Base-by-base conservation (phyloP, 2,329 filamentous ascomycete genomes). In the Calonectria henricotiae region DNA sequence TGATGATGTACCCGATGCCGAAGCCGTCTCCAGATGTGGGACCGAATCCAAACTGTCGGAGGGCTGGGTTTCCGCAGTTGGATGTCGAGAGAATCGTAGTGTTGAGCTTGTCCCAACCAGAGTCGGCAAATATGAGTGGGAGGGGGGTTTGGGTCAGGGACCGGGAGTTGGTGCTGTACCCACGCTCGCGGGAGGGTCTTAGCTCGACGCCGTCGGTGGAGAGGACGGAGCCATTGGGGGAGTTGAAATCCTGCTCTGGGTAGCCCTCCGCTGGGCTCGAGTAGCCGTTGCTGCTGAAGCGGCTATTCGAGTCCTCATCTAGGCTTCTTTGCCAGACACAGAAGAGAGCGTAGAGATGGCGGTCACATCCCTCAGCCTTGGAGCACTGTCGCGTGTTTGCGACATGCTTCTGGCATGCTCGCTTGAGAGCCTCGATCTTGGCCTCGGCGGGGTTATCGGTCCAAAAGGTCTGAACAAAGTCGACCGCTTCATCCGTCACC, bases 1-100 rank as follows among this genome's bases (percentile, higher is more conserved):
- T 99, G 88, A 99, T 98, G 78, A 99, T 98, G 85, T 99, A 99
- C 2, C 96, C 96, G 67, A 99, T 98, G 35, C 96, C 96, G 79
- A 98, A 98, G 0, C 96, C 96, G 74, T 98, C 95, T 2, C 92
- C 96, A 0, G 94, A 96, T 0, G 96, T 97, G 1, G 96, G 96
- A 0, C 96, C 96, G 80, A 99, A 99, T 4, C 96, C 96, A 78
- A 99, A 99, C 77, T 98, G 96, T 2, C 96, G 91, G 20, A 99
- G 90, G 0, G 93, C 94, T 0, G 96, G 96, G 82, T 98, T 99
- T 69, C 96, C 96, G 82, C 96, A 99, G 86, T 99, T 99, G n/a
- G 95, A 98, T 0, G 96, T 98, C 7, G 94, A 97, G 44, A 99
- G 86, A 73, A 98, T 94, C 9, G 96, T 98, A 73, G 90, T 97